Evolutionary conservation across 805 yeast species (phyloP).

Genomic region (Pichia cabralensis): DNA sequence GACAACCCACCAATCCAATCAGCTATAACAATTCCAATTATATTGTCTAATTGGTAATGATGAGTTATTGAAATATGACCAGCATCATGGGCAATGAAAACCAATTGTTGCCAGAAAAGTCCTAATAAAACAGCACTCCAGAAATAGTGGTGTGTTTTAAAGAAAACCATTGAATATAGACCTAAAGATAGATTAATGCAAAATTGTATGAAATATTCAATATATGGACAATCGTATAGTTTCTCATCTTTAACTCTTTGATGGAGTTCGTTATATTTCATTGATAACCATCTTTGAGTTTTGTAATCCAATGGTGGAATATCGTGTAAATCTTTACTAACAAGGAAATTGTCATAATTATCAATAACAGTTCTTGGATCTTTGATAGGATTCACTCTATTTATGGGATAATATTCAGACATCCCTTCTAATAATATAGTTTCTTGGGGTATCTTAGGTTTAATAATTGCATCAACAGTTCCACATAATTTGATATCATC

Average conservation of each 20-base stretch:
- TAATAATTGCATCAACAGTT: constrained; percentile 30
- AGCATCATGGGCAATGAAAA: constrained; percentile 84
- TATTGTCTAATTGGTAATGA: constrained; percentile 63
- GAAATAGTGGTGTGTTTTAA: constrained; percentile 34
- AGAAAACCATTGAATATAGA: constrained; percentile 37
- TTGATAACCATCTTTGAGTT: constrained; percentile 50
- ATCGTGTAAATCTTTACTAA: constrained; percentile 42
- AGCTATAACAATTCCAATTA: constrained; percentile 65
- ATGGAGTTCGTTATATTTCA: constrained; percentile 54
- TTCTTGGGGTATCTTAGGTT: constrained; percentile 45
- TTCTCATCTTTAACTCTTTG: constrained; percentile 44
- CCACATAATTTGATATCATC: constrained; percentile 26
- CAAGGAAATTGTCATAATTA: constrained; percentile 47
- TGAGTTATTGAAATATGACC: constrained; percentile 83
- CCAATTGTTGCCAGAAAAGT: constrained; percentile 80
- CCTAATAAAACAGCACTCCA: constrained; percentile 61
- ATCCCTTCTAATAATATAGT: constrained; percentile 31
- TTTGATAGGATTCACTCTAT: constrained; percentile 26
- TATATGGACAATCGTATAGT: constrained; percentile 62
- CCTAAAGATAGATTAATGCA: constrained; percentile 49
- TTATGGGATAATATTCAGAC: constrained; percentile 27
- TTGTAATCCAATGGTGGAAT: constrained; percentile 58
- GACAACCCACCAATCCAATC: constrained; percentile 82
- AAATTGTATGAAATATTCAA: constrained; percentile 62
- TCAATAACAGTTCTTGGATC: constrained; percentile 47